Evolutionary conservation across 495 filamentous ascomycete species (phyloP), one percentile per base, ranked within the genome.

Genomic region (Neurospora sp.): DNA sequence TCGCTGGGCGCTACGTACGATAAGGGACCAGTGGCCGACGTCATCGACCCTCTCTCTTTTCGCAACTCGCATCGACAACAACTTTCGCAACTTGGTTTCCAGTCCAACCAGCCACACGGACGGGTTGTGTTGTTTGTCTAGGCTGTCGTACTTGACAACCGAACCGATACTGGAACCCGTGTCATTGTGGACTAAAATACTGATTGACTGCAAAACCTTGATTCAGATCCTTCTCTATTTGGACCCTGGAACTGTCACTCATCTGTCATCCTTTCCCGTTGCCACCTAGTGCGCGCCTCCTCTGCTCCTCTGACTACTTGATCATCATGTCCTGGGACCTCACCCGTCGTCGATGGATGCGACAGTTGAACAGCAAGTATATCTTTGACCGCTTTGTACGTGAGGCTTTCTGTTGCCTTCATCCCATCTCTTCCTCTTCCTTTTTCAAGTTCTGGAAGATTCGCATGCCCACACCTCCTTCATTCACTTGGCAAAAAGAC

Each of bases 311-410:
- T 70, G 37, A 20, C 68, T 35, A 27, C 27, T 27, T 27, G 27
- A 27, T 59, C 81, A 78, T 68, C 72, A 88, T 88, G 87, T 76
- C 83, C 76, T 84, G 85, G 83, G 87, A 88, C 77, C 81, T 88
- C 61, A 85, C 85, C 47, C 87, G 90, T 73, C 87, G 88, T 68
- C 89, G 87, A 74, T 84, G 92, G 73, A 80, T 90, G 73, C 87
- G 90, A 79, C 85, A 87, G 70, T 83, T 94, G 73, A 94, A 95
- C 78, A 88, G 85, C 78, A 89, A 91, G 80, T 95, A 90, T 78
- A 91, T 96, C 71, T 93, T 89, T 81, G 93, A 91, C 80, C 89
- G 88, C 78, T 81, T 96, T 78, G 93, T 96, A 87, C 74, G 92
- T 89, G 47, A 70, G 74, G 39, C 12, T 61, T 38, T 76, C 9